These are phyloP conservation scores for Friedmanniomyces endolithicus DNA, from an alignment of 495 filamentous ascomycete species.

Conservation along the genomic window DNA sequence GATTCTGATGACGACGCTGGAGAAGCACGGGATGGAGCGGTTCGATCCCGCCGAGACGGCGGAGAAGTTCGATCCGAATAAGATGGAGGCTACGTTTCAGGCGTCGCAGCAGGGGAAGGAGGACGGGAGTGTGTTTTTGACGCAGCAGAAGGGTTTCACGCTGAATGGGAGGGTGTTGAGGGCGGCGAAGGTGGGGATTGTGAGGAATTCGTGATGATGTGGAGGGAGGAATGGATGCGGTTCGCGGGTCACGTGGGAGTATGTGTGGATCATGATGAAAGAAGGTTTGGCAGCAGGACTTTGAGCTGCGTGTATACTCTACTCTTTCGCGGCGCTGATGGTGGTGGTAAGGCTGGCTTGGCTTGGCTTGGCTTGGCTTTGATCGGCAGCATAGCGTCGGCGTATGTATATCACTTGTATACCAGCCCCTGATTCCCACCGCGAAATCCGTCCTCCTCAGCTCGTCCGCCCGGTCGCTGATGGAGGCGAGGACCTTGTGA, in stretches of 20 bases:
- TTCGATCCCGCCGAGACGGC: slow-evolving; percentile 58
- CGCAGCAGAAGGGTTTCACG: slow-evolving; percentile 87
- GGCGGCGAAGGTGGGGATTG: slow-evolving; percentile 90
- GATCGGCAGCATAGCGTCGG: background rate
- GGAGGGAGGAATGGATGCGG: background rate
- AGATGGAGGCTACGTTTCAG: slow-evolving; percentile 94
- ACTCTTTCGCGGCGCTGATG: slow-evolving; percentile 1
- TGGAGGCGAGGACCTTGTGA: too few species aligned
- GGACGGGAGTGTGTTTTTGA: slow-evolving; percentile 78
- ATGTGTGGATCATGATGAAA: background rate
- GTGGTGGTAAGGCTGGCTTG: background rate
- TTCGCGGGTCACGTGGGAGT: background rate
- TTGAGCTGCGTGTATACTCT: slow-evolving; percentile 6
- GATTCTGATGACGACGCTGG: slow-evolving; percentile 75
- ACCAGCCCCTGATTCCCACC: background rate
- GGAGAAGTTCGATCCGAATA: slow-evolving; percentile 80
- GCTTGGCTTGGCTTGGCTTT: background rate
- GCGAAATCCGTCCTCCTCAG: background rate
- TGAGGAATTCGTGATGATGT: slow-evolving; percentile 48
- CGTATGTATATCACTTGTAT: background rate
- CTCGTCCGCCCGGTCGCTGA: too few species aligned
- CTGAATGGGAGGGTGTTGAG: slow-evolving; percentile 82
- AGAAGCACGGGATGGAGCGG: slow-evolving; percentile 87
- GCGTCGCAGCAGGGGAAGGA: slow-evolving; percentile 70
- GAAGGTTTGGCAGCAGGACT: background rate